phyloP scores from a whole-genome alignment of 192 early-diverging fungal genomes.

The Coemansia sp. region DNA sequence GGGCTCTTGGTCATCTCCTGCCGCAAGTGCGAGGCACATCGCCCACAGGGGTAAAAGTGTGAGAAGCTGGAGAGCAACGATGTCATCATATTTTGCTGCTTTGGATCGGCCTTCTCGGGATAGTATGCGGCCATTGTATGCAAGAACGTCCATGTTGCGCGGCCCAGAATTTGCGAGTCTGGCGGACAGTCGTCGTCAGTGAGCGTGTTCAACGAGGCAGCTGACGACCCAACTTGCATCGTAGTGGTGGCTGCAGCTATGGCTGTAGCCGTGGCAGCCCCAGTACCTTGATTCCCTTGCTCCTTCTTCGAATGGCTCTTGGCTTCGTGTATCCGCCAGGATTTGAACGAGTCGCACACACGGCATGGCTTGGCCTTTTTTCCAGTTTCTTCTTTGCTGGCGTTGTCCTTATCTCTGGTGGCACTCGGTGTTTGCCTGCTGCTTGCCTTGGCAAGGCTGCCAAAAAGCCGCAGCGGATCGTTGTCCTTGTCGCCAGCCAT shows the following conservation, averaged over 20 bases:
- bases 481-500: slow-evolving; percentile 21
- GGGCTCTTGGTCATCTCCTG: slow-evolving; percentile 74
- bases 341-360: slow-evolving; percentile 74
- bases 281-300: not conserved
- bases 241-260: slow-evolving; percentile 16
- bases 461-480: slow-evolving; percentile 9
- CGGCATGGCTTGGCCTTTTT: slow-evolving; percentile 68
- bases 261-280: slow-evolving; percentile 2
- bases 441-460: slow-evolving; percentile 4
- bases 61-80: slow-evolving; percentile 72
- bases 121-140: slow-evolving; percentile 99
- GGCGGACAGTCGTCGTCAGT: slow-evolving; percentile 71
- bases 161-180: slow-evolving; percentile 78
- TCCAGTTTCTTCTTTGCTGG: slow-evolving; percentile 23
- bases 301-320: slow-evolving; percentile 48
- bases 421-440: not conserved
- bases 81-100: slow-evolving; percentile 76
- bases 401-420: not conserved
- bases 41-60: slow-evolving; percentile 89
- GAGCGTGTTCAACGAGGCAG: slow-evolving; percentile 21
- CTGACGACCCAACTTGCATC: not conserved
- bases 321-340: slow-evolving; percentile 58
- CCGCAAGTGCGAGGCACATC: slow-evolving; percentile 84
- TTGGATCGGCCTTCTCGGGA: slow-evolving; percentile 68
- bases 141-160: slow-evolving; percentile 94